Base-by-base conservation (phyloP, 139 green algal genomes). In the Chlamydomonas eustigma region DNA sequence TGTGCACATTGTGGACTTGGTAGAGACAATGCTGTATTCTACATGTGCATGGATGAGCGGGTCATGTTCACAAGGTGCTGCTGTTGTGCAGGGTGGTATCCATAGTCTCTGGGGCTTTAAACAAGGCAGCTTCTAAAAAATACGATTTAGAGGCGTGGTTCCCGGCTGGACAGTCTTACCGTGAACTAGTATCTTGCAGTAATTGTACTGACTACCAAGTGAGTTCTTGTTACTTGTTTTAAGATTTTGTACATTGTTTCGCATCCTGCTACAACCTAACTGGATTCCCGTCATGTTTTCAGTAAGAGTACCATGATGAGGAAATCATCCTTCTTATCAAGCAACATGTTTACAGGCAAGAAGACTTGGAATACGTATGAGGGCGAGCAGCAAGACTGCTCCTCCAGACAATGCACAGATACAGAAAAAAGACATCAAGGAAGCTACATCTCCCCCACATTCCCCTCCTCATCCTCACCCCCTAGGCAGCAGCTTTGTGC, bases 121-220 rank as follows among this genome's bases (percentile, higher is more conserved):
- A 99, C 87, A 92, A 98, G 72, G 93, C 96, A 12, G 96, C 96
- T 3, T 90, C 95, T 33, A 99, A 98, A 79, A 99, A 99, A 88
- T 99, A 97, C 75, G 94, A 99, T 83, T 80, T 99, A 77, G 96
- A 99, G 83, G 96, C 94, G 18, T 99, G 92, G 92, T 99, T 99
- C 84, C 96, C 96, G 4, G 93, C 91, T 35, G 92, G 84, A 63
- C 86, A 91, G 74, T 91, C 91, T 1, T 97, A 89, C 87, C 80
- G 96, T 1, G 96, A 99, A 85, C 91, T 99, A 33, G 96, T 99
- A 6, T 98, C 93, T 3, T 97, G 92, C 89, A 96, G 88, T 64
- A 99, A 99, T 84, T 99, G 95, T 91, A 93, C 88, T 1, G 94
- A 98, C 84, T 98, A 95, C 82, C 94, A 97, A 87, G 87, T 88